Base-by-base conservation (phyloP, 1,139 yeast species). In the Geotrichum armillariae region DNA sequence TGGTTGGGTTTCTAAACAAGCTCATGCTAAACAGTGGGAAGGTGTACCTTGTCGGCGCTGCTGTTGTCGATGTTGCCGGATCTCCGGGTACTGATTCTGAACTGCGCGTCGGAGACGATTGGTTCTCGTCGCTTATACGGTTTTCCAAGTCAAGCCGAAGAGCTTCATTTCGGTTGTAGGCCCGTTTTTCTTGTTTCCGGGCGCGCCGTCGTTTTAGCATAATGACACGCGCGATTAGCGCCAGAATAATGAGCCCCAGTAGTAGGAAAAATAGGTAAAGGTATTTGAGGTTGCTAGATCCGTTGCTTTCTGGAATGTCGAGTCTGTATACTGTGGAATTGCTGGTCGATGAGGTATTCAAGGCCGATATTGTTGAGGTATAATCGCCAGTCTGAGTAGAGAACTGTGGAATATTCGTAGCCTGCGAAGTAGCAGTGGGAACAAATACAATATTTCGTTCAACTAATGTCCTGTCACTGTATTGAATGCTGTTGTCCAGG, bases 211-310 rank as follows among this genome's bases (percentile, higher is more conserved):
- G 55, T 47, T 63, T 63, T 34, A 58, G 49, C 23, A 60, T 46
- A 33, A 57, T 41, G 8, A 53, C 39, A 7, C 65, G 54, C 1
- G 58, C 60, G 4, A 60, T 55, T 8, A 63, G 41, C 6, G 55
- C 65, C 5, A 56, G 21, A 7, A 62, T 56, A n/a, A 62, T 50
- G n/a, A 62, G 47, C 20, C 58, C 65, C 7, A 60, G 50, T 1
- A 62, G 55, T 34, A 63, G 55, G 38, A 63, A 60, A 21, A 63
- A 55, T 36, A 63, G 52, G 41, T 60, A 63, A 29, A 63, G 55
- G 42, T 60, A 63, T 46, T 57, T 56, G 27, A 62, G 55, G 33
- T 49, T 34, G 53, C 37, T 53, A 2, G 59, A 42, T 3, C 34
- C 34, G 27, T 16, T 33, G 22, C 25, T 20, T 16, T 25, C 35